phyloP scores from a whole-genome alignment of 1,139 yeast genomes.

The Geotrichum fermentans region DNA sequence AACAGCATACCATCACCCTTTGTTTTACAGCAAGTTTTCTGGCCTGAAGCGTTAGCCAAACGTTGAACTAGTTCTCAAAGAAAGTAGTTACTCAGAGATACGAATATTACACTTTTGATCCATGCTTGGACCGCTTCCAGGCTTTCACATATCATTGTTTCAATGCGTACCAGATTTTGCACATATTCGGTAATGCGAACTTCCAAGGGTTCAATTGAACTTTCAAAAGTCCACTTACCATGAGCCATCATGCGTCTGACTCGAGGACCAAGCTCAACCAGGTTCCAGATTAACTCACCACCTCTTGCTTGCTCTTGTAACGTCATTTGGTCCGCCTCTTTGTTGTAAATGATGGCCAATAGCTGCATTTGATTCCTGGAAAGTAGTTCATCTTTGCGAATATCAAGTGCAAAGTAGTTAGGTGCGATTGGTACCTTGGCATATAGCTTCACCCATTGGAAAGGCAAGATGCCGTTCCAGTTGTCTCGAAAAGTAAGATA shows the following conservation, averaged over 20 bases:
- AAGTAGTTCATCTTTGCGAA: not conserved
- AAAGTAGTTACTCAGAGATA: not conserved
- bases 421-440: not conserved
- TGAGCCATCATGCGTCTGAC: not conserved
- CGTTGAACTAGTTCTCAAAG: not conserved
- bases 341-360: conserved; percentile 2
- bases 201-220: not conserved
- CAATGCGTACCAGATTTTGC: not conserved
- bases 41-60: conserved; percentile 4
- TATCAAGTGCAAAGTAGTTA: not conserved
- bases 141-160: not conserved
- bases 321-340: not conserved
- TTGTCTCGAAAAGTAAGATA: conserved; percentile 6
- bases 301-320: not conserved
- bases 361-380: not conserved
- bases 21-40: not conserved
- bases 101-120: not conserved
- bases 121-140: conserved; percentile 1
- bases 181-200: not conserved
- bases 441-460: conserved; percentile 1
- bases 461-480: conserved; percentile 10
- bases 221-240: not conserved
- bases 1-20: conserved; percentile 4
- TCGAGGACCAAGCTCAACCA: conserved; percentile 8
- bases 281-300: not conserved